A percentile compares a stretch with the other conserved stretches of the same genome.
phyloP scores from a whole-genome alignment of 345 rosid species.

The Gossypium arboreum region DNA sequence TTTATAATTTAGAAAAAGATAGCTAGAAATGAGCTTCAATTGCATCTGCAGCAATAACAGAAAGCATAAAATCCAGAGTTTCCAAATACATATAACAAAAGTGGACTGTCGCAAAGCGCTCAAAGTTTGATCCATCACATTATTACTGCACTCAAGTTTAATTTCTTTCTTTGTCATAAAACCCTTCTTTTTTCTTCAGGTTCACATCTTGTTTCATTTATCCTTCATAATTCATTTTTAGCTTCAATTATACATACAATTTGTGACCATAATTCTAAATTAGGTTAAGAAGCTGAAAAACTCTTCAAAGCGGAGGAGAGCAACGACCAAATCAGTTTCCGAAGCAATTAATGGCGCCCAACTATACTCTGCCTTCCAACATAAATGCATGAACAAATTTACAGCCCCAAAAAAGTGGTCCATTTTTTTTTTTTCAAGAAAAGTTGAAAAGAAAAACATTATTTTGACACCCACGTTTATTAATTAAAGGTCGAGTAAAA shows the following conservation, averaged over 20 bases:
- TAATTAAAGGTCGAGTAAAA: neutral
- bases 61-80: no score
- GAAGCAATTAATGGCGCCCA: slow-evolving; percentile 7
- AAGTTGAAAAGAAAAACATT: neutral
- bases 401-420: slow-evolving; percentile 2
- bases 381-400: slow-evolving; percentile 1
- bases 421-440: neutral
- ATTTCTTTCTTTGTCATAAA: neutral
- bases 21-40: no score
- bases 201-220: neutral
- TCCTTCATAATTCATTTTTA: neutral
- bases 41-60: no score
- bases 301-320: neutral
- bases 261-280: neutral
- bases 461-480: neutral
- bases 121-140: neutral
- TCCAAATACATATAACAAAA: no score
- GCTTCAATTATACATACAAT: neutral
- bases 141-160: neutral
- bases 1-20: no score
- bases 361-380: neutral
- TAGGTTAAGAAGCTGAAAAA: neutral
- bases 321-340: neutral
- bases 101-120: no score
- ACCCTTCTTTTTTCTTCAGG: neutral